phyloP scores from a whole-genome alignment of 2,329 filamentous ascomycete species.

The Uncinocarpus reesii region DNA sequence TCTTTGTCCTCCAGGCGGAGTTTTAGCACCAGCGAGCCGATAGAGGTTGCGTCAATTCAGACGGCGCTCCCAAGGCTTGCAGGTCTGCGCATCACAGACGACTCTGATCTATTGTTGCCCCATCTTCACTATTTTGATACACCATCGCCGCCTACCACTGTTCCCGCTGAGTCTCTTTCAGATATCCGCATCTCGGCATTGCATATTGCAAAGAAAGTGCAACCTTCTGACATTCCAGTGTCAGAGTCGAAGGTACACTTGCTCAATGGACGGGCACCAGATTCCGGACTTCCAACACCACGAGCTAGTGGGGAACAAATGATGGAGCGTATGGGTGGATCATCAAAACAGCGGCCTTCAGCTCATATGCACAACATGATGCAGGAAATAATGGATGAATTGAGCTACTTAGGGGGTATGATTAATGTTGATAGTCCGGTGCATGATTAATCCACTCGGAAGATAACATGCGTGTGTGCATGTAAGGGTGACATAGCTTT shows the following conservation, averaged over 20 bases:
- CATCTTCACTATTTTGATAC: not conserved
- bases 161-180: not conserved
- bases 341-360: not conserved
- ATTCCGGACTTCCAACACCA: slow-evolving; percentile 7
- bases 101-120: not conserved
- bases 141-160: not conserved
- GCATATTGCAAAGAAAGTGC: slow-evolving; percentile 8
- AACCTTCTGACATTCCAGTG: not conserved
- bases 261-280: not conserved
- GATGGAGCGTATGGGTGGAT: not conserved
- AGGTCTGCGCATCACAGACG: slow-evolving; percentile 3
- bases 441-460: not conserved
- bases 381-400: slow-evolving; percentile 42
- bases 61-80: not conserved
- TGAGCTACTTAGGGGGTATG: slow-evolving; percentile 42
- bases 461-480: not conserved
- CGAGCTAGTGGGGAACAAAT: slow-evolving; percentile 5
- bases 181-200: slow-evolving; percentile 10
- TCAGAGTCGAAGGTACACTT: not conserved
- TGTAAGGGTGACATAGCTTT: not conserved
- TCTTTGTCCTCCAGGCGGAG: slow-evolving; percentile 4
- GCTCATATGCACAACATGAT: slow-evolving; percentile 26
- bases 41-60: not conserved
- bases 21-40: not conserved
- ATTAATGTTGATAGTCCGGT: slow-evolving; percentile 23